Evolutionary conservation across 139 green algal genomes (phyloP).

Genomic region (Marvania coccoides): DNA sequence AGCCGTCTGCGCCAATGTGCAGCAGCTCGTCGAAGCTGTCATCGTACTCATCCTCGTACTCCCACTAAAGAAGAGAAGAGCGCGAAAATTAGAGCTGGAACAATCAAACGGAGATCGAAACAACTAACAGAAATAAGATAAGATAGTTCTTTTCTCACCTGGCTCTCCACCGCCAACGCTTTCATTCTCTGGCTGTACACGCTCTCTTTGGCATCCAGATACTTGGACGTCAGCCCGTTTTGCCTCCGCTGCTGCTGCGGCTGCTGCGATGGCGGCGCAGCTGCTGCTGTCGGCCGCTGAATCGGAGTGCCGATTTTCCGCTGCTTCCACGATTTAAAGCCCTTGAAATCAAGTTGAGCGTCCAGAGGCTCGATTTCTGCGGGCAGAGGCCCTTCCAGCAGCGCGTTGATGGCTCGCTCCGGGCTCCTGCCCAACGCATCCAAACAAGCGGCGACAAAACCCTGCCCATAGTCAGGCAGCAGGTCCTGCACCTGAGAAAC

Average conservation of each 20-base stretch:
- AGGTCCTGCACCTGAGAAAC: constrained; percentile 52
- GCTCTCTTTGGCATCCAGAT: constrained; percentile 19
- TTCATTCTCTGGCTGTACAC: constrained; percentile 17
- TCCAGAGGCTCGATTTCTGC: constrained; percentile 38
- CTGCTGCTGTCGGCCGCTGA: too few species aligned
- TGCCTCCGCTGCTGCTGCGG: not conserved
- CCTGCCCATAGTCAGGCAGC: constrained; percentile 66
- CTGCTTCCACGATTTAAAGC: too few species aligned
- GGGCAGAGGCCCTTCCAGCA: constrained; percentile 62
- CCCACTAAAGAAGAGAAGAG: constrained; percentile 41
- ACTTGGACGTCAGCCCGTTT: constrained; percentile 1
- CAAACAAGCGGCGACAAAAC: constrained; percentile 58
- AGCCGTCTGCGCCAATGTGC: constrained; percentile 30
- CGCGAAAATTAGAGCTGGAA: not conserved
- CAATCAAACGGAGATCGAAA: not conserved
- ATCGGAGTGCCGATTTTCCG: too few species aligned
- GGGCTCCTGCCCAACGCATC: constrained; percentile 28
- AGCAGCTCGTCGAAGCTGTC: constrained; percentile 72
- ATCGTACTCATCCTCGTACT: constrained; percentile 84
- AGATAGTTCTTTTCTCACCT: constrained; percentile 1
- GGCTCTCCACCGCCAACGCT: not conserved
- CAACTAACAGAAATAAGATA: not conserved
- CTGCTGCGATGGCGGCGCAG: not conserved
- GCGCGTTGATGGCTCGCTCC: constrained; percentile 54
- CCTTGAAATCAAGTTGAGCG: constrained; percentile 11